Conservation (phyloP, 2,329 filamentous ascomycete genomes). For the Aurifilum marmelostoma region DNA sequence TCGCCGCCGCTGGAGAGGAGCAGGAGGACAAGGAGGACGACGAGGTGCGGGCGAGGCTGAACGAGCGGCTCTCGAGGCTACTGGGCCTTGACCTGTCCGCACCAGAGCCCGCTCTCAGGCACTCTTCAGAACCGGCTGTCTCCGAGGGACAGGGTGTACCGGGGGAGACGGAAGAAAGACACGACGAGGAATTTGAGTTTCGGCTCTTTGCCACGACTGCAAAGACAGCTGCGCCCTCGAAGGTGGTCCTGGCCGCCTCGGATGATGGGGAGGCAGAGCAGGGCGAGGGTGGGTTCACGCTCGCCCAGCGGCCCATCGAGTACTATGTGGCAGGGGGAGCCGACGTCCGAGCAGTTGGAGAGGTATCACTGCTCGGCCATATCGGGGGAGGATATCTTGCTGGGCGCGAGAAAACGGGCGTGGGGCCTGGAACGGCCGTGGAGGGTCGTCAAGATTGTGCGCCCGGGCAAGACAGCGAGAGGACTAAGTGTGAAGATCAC, state of each 20-base stretch:
- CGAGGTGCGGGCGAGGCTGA: constrained; percentile 48
- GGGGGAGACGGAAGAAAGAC: constrained; percentile 33
- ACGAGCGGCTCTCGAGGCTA: constrained; percentile 52
- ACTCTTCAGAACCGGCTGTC: not conserved
- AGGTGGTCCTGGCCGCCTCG: constrained; percentile 51
- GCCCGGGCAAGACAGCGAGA: constrained; percentile 33
- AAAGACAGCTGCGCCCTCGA: constrained; percentile 39
- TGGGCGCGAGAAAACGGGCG: constrained; percentile 45
- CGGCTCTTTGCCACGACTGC: constrained; percentile 56
- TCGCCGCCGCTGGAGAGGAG: constrained; percentile 35
- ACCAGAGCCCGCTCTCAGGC: not conserved
- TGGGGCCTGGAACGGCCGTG: constrained; percentile 66
- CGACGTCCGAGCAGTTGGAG: constrained; percentile 41
- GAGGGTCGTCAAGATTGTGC: constrained; percentile 53
- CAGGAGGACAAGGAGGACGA: constrained; percentile 37
- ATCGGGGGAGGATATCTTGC: constrained; percentile 54
- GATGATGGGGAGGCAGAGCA: constrained; percentile 43
- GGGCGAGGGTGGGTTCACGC: constrained; percentile 44
- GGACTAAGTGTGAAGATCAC: constrained; percentile 10
- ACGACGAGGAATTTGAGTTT: constrained; percentile 56
- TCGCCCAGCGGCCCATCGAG: constrained; percentile 46
- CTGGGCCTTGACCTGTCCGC: constrained; percentile 39
- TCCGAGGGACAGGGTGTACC: not conserved
- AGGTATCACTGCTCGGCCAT: constrained; percentile 54
- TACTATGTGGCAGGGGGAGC: constrained; percentile 53